Conservation (phyloP, 2,329 filamentous ascomycete species). For the Ceratocystis huliohia region DNA sequence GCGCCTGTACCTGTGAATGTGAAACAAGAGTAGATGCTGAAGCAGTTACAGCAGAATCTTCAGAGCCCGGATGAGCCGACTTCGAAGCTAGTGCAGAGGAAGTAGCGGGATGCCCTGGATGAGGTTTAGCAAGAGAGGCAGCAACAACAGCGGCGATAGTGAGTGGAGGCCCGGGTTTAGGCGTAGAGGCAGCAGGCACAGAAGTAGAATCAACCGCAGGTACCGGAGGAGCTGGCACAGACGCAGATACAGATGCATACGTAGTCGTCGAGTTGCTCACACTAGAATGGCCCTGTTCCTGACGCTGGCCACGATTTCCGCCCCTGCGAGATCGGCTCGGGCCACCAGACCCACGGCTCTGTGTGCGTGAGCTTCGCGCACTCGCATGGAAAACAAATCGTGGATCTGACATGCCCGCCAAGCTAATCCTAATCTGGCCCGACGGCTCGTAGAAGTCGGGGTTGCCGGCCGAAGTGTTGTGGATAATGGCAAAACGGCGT, state of each 20-base stretch:
- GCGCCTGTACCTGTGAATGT: not conserved
- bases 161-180: no score
- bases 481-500: conserved; percentile 35
- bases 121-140: no score
- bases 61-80: no score
- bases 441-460: conserved; percentile 28
- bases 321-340: conserved; percentile 25
- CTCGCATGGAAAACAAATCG: conserved; percentile 32
- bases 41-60: not conserved
- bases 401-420: conserved; percentile 31
- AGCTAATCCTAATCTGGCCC: conserved; percentile 28
- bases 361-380: conserved; percentile 26
- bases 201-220: no score
- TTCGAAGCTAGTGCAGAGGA: no score
- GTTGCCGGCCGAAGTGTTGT: conserved; percentile 29
- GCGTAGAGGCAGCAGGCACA: no score
- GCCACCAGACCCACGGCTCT: conserved; percentile 24
- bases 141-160: no score
- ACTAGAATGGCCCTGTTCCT: not conserved
- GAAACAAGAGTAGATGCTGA: not conserved
- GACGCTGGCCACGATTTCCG: conserved; percentile 10
- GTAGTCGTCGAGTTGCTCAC: no score
- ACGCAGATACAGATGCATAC: no score
- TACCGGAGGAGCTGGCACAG: no score
- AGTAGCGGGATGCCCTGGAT: no score